Percentiles rank a stretch among this genome's conserved stretches.
These are phyloP conservation scores for Helichrysum umbraculigerum DNA, from an alignment of 129 eudicot species.

Conservation along the genomic window DNA sequence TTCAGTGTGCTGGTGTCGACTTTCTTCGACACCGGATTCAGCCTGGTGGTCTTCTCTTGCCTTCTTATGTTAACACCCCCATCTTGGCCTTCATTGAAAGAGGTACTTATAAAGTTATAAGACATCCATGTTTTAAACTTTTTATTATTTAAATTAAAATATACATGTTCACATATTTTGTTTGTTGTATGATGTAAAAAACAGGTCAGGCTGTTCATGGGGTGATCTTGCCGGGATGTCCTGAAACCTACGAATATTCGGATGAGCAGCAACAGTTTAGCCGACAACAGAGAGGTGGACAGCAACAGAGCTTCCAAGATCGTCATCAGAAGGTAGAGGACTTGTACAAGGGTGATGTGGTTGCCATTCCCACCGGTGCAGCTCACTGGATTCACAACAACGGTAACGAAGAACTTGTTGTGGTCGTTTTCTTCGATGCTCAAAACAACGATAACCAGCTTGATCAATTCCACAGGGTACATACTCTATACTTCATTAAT, in stretches of 20 bases:
- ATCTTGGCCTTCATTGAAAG: slow-evolving; percentile 42
- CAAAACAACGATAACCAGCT: slow-evolving; percentile 64
- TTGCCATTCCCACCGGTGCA: slow-evolving; percentile 62
- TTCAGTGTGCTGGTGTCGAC: slow-evolving; percentile 67
- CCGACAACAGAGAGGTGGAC: slow-evolving; percentile 1
- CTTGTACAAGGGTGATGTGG: slow-evolving; percentile 48
- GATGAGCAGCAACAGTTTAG: slow-evolving; percentile 39
- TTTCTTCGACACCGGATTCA: slow-evolving; percentile 45
- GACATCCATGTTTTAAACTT: no score
- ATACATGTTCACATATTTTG: not conserved
- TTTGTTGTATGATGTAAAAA: not conserved
- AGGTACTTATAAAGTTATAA: slow-evolving; percentile 31
- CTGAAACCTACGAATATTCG: slow-evolving; percentile 55
- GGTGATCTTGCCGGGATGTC: slow-evolving; percentile 54
- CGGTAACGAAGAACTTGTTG: slow-evolving; percentile 49
- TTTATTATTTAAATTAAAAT: no score
- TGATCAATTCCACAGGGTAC: slow-evolving; percentile 51
- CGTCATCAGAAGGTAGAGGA: slow-evolving; percentile 56
- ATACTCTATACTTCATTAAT: not conserved
- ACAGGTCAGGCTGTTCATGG: slow-evolving; percentile 57
- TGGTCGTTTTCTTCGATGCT: slow-evolving; percentile 47
- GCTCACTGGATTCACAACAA: slow-evolving; percentile 69
- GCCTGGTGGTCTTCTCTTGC: slow-evolving; percentile 57
- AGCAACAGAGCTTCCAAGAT: slow-evolving; percentile 31
- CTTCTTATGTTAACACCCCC: slow-evolving; percentile 62